Evolutionary conservation across 2,329 filamentous ascomycete genomes (phyloP).

Genomic region (Penicillium sp.): DNA sequence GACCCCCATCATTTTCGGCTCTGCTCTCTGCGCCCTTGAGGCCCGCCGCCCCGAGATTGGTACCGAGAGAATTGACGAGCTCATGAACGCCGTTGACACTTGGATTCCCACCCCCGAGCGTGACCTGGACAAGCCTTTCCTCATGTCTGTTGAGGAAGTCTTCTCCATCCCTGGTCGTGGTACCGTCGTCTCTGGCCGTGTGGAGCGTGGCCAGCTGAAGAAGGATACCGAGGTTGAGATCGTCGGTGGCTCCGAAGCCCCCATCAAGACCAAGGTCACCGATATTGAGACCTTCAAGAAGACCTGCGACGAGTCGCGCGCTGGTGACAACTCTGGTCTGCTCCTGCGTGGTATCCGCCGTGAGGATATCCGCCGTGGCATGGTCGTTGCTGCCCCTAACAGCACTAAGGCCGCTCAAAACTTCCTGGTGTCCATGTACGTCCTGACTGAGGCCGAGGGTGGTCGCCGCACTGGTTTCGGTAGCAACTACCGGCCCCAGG

Average conservation of each 20-base stretch:
- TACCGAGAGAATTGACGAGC: conserved; percentile 78
- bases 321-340: conserved; percentile 96
- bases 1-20: conserved; percentile 94
- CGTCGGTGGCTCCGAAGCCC: conserved; percentile 71
- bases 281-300: conserved; percentile 99
- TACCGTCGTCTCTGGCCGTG: conserved; percentile 93
- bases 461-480: conserved; percentile 94
- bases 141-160: conserved; percentile 95
- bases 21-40: conserved; percentile 89
- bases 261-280: conserved; percentile 98
- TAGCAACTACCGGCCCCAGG: conserved; percentile 93
- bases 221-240: conserved; percentile 92
- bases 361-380: conserved; percentile 89
- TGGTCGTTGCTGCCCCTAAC: conserved; percentile 84
- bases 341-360: conserved; percentile 92
- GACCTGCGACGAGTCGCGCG: conserved; percentile 91
- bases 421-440: conserved; percentile 94
- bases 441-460: conserved; percentile 95
- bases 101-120: conserved; percentile 97
- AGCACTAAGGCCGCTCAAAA: conserved; percentile 79
- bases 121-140: conserved; percentile 95
- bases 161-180: conserved; percentile 90
- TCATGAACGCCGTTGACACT: conserved; percentile 79
- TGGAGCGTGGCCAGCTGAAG: conserved; percentile 92
- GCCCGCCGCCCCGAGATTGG: conserved; percentile 82